Conservation (phyloP, 257 asterid genomes). For the Nicotiana benthamiana region DNA sequence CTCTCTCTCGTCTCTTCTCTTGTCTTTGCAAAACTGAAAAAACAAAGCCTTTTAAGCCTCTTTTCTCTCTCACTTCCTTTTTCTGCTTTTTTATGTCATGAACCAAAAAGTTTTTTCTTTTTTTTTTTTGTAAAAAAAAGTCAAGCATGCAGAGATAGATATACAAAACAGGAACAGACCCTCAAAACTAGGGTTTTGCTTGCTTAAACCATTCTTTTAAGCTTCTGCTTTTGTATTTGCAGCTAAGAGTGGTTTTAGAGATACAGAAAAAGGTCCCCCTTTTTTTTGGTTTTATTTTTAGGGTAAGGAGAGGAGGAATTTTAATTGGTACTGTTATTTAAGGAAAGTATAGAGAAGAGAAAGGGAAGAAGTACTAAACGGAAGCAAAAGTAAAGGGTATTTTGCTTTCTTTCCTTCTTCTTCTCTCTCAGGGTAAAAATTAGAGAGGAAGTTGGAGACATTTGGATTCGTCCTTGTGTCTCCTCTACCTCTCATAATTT, state of each 20-base stretch:
- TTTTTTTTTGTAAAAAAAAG: not conserved
- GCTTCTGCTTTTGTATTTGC: not conserved
- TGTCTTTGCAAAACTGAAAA: slow-evolving; percentile 11
- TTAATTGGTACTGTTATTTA: not conserved
- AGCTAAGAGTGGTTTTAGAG: not conserved
- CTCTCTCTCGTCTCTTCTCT: not conserved
- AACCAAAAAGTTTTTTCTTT: slow-evolving; percentile 13
- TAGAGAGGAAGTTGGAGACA: slow-evolving; percentile 76
- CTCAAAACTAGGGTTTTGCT: slow-evolving; percentile 21
- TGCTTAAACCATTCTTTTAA: not conserved
- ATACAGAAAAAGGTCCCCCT: not conserved
- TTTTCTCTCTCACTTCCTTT: slow-evolving; percentile 9
- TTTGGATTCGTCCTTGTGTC: slow-evolving; percentile 87
- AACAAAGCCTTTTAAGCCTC: slow-evolving; percentile 1
- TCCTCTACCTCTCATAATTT: slow-evolving; percentile 67
- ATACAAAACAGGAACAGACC: slow-evolving; percentile 3
- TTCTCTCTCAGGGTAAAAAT: slow-evolving; percentile 16
- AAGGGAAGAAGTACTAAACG: slow-evolving; percentile 18
- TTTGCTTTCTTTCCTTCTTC: slow-evolving; percentile 17
- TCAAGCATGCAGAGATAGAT: slow-evolving; percentile 23
- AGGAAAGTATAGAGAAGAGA: slow-evolving; percentile 13
- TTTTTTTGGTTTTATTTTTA: not conserved
- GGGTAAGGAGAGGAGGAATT: not conserved
- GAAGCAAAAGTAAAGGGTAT: not conserved
- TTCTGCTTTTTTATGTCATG: slow-evolving; percentile 4